phyloP scores from a whole-genome alignment of 78 protist species.

The Polysphondylium violaceum region DNA sequence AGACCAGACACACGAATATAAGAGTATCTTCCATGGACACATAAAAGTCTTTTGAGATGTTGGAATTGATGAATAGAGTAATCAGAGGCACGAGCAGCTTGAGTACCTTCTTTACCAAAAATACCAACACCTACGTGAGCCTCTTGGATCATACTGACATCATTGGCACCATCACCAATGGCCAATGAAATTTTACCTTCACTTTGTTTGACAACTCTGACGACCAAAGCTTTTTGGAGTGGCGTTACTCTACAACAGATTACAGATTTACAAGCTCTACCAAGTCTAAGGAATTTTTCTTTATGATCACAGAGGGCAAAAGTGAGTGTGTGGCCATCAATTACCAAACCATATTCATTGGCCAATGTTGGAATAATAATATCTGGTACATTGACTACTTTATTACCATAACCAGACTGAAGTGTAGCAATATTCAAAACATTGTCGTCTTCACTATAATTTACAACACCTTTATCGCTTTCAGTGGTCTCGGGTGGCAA shows the following conservation, averaged over 20 bases:
- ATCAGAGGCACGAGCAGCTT: slow-evolving; percentile 95
- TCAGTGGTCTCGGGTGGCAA: slow-evolving; percentile 59
- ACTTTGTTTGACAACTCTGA: slow-evolving; percentile 74
- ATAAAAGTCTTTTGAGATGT: slow-evolving; percentile 86
- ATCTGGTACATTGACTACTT: slow-evolving; percentile 10
- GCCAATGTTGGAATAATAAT: slow-evolving; percentile 33
- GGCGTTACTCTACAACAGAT: slow-evolving; percentile 95
- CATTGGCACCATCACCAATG: slow-evolving; percentile 97
- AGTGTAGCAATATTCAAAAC: slow-evolving; percentile 15
- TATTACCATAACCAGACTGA: slow-evolving; percentile 12
- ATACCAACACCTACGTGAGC: slow-evolving; percentile 95
- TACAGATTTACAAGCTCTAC: slow-evolving; percentile 83
- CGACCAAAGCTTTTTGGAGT: slow-evolving; percentile 91
- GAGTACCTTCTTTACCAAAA: slow-evolving; percentile 94
- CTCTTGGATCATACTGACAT: slow-evolving; percentile 95
- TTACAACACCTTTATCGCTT: neutral
- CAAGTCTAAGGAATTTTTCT: slow-evolving; percentile 86
- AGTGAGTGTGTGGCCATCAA: slow-evolving; percentile 81
- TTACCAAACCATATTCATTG: slow-evolving; percentile 73
- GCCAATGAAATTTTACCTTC: slow-evolving; percentile 82
- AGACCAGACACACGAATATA: slow-evolving; percentile 79
- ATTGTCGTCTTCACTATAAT: slow-evolving; percentile 8
- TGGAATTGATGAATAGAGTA: slow-evolving; percentile 90
- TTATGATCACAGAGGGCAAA: slow-evolving; percentile 55
- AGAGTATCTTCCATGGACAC: slow-evolving; percentile 93